Evolutionary conservation across 495 filamentous ascomycete species (phyloP).

Genomic region (Hypoxylon fragiforme): DNA sequence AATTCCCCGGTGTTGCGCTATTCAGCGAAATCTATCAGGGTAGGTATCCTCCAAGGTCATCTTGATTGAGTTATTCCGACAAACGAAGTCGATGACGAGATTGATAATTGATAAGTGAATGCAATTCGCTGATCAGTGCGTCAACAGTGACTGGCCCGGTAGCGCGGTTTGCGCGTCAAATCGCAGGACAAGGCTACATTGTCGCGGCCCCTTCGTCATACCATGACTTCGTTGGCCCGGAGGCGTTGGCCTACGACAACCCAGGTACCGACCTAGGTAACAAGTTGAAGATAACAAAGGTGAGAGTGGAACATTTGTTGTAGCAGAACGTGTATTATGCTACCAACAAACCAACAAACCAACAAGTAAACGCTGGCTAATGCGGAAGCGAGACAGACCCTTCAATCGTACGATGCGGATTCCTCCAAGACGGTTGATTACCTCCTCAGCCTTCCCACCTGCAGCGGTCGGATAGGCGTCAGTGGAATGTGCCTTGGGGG

Average conservation of each 20-base stretch:
- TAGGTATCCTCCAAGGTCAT: too few relatives aligned
- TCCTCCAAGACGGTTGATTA: conserved; percentile 70
- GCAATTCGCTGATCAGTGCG: conserved; percentile 17
- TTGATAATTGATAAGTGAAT: too few relatives aligned
- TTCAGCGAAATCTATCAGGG: conserved; percentile 98
- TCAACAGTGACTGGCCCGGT: conserved; percentile 85
- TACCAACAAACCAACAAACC: conserved; percentile 3
- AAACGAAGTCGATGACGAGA: too few relatives aligned
- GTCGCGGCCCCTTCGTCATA: conserved; percentile 88
- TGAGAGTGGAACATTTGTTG: conserved; percentile 33
- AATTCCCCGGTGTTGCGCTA: conserved; percentile 87
- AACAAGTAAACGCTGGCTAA: conserved; percentile 9
- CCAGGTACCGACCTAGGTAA: conserved; percentile 89
- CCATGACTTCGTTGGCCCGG: conserved; percentile 89
- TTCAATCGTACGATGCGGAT: conserved; percentile 90
- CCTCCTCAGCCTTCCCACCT: conserved; percentile 74
- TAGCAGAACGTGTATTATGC: too few relatives aligned
- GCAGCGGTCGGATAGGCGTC: conserved; percentile 80
- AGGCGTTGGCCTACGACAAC: conserved; percentile 81
- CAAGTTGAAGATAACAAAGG: conserved; percentile 80
- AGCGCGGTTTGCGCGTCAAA: conserved; percentile 86
- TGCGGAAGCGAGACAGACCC: conserved; percentile 54
- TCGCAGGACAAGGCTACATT: conserved; percentile 92
- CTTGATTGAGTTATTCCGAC: conserved; percentile 4
- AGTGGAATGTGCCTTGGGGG: conserved; percentile 97